These are phyloP conservation scores for Saturnispora ahearnii DNA, from an alignment of 805 yeast genomes.

Conservation along the genomic window DNA sequence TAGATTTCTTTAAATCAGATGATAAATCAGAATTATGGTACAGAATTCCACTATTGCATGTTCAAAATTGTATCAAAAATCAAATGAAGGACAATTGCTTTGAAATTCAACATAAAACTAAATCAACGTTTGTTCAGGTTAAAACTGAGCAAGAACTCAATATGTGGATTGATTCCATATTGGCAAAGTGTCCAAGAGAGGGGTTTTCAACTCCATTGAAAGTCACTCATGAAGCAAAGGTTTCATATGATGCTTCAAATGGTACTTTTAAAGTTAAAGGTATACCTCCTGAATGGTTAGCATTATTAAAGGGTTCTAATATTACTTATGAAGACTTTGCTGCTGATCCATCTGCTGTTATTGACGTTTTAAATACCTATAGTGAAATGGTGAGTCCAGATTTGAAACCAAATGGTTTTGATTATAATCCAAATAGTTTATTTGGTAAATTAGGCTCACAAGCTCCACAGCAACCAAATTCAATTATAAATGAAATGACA, in stretches of 20 bases:
- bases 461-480: constrained; percentile 14
- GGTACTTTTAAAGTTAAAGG: constrained; percentile 46
- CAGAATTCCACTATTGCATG: constrained; percentile 48
- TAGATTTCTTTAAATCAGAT: constrained; percentile 70
- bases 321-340: constrained; percentile 56
- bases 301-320: constrained; percentile 46
- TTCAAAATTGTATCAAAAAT: constrained; percentile 55
- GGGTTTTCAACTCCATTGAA: constrained; percentile 86
- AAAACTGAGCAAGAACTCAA: constrained; percentile 73
- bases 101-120: constrained; percentile 61
- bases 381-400: constrained; percentile 34
- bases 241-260: constrained; percentile 73
- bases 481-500: constrained; percentile 24
- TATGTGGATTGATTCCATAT: constrained; percentile 86
- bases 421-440: constrained; percentile 9
- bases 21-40: constrained; percentile 38
- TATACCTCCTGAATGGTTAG: constrained; percentile 50
- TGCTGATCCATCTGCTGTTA: constrained; percentile 55
- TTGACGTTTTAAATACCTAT: constrained; percentile 51
- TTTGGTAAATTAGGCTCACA: constrained; percentile 1
- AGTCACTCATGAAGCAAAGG: constrained; percentile 89
- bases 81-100: constrained; percentile 72
- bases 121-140: constrained; percentile 64
- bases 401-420: constrained; percentile 11
- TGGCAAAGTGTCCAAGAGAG: constrained; percentile 57